Conservation (phyloP, 768 basidiomycete species). For the Rossbeevera mucosa region DNA sequence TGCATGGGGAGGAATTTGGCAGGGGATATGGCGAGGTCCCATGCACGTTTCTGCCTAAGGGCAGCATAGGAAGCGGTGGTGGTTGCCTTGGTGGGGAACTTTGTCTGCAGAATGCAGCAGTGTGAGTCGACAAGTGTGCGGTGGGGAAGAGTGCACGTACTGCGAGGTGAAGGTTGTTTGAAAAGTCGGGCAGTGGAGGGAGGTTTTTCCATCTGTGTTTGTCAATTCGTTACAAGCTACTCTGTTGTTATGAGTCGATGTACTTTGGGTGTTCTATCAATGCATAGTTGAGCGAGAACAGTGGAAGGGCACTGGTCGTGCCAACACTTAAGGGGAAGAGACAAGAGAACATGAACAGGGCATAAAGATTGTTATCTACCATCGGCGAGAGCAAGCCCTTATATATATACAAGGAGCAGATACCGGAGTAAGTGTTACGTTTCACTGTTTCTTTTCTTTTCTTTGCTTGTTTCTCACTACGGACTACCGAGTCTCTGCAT, state of each 20-base stretch:
- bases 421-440: too few species aligned
- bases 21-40: constrained; percentile 80
- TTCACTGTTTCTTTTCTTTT: too few species aligned
- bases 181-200: constrained; percentile 66
- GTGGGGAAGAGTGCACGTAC: constrained; percentile 3
- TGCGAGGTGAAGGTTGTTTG: constrained; percentile 35
- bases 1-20: constrained; percentile 95
- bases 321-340: too few species aligned
- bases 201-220: constrained; percentile 54
- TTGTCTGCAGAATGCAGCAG: too few species aligned
- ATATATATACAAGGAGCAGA: too few species aligned
- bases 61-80: constrained; percentile 51
- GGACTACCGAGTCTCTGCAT: too few species aligned
- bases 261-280: constrained; percentile 30
- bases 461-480: too few species aligned
- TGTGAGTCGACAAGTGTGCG: too few species aligned
- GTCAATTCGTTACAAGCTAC: not conserved
- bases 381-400: too few species aligned
- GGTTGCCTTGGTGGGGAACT: constrained; percentile 34
- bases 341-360: too few species aligned
- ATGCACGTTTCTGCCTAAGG: constrained; percentile 75
- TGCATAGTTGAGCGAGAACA: constrained; percentile 28
- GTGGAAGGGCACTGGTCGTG: too few species aligned
- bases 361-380: too few species aligned
- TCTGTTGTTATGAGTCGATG: not conserved